Evolutionary conservation across 768 basidiomycete species (phyloP).

Genomic region (Hygrophorus pudorinus): DNA sequence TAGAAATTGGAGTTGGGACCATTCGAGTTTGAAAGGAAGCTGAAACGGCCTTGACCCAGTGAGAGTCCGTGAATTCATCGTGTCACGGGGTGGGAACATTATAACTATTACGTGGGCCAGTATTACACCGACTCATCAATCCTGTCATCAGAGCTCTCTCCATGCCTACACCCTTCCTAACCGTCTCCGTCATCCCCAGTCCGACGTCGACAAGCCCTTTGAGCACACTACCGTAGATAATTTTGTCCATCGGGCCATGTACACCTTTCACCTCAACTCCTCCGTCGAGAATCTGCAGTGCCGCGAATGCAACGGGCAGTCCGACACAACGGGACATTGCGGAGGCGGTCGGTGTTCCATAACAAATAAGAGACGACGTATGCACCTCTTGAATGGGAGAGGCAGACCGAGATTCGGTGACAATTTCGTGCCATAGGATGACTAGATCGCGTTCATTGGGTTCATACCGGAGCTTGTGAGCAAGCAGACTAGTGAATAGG

Average conservation of each 20-base stretch:
- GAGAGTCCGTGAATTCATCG: too few species aligned
- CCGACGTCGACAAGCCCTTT: slow-evolving; percentile 45
- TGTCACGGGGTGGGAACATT: too few species aligned
- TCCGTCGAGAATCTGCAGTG: slow-evolving; percentile 61
- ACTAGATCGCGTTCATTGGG: slow-evolving; percentile 79
- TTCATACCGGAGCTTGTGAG: slow-evolving; percentile 59
- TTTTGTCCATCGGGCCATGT: slow-evolving; percentile 49
- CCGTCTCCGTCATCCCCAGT: slow-evolving; percentile 35
- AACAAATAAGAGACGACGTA: slow-evolving; percentile 55
- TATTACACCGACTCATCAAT: neutral
- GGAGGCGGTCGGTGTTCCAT: slow-evolving; percentile 45
- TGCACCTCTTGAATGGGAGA: slow-evolving; percentile 37
- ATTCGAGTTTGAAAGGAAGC: too few species aligned
- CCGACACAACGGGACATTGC: slow-evolving; percentile 94
- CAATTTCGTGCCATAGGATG: slow-evolving; percentile 76
- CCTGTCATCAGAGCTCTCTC: slow-evolving; percentile 8
- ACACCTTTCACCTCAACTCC: slow-evolving; percentile 47
- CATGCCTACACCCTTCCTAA: slow-evolving; percentile 10
- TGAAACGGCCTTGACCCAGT: too few species aligned
- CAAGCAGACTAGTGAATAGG: slow-evolving; percentile 61
- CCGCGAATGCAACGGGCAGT: slow-evolving; percentile 77
- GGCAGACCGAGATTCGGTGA: slow-evolving; percentile 25
- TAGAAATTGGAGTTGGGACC: too few species aligned
- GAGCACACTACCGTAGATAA: slow-evolving; percentile 57
- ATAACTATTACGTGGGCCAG: neutral